phyloP scores from a whole-genome alignment of 768 basidiomycete genomes.

The Phlebiopsis flavidoalba region DNA sequence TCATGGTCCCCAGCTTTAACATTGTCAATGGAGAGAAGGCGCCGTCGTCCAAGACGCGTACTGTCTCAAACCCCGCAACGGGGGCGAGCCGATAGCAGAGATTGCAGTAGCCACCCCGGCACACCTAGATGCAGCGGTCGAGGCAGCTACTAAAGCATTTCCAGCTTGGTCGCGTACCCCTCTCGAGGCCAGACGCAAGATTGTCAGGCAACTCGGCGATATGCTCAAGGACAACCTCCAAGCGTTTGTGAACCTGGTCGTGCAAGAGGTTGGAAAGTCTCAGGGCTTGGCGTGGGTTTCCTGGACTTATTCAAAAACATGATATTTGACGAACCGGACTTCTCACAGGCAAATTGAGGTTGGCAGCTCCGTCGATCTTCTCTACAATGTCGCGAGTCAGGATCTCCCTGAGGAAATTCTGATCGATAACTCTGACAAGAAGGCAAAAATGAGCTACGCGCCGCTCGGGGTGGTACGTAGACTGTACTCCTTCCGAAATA shows the following conservation, averaged over 20 bases:
- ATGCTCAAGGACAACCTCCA: background rate
- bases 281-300: conserved; percentile 2
- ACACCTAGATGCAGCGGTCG: background rate
- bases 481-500: background rate
- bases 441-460: background rate
- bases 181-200: background rate
- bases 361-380: background rate
- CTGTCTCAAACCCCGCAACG: too few relatives aligned
- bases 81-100: background rate
- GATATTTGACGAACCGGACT: background rate
- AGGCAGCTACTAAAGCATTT: background rate
- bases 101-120: background rate
- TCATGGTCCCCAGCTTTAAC: too few relatives aligned
- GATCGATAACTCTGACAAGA: background rate
- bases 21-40: too few relatives aligned
- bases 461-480: background rate
- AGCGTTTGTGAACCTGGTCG: conserved; percentile 2
- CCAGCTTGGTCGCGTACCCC: background rate
- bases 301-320: too few relatives aligned
- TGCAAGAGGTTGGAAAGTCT: conserved; percentile 10
- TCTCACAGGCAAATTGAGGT: background rate
- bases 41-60: too few relatives aligned
- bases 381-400: background rate
- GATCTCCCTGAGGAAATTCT: background rate
- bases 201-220: background rate